Percentiles rank a stretch among this genome's conserved stretches.
Conservation (phyloP, 371 early-diverging fungal genomes). For the Rhizomucor pusillus region DNA sequence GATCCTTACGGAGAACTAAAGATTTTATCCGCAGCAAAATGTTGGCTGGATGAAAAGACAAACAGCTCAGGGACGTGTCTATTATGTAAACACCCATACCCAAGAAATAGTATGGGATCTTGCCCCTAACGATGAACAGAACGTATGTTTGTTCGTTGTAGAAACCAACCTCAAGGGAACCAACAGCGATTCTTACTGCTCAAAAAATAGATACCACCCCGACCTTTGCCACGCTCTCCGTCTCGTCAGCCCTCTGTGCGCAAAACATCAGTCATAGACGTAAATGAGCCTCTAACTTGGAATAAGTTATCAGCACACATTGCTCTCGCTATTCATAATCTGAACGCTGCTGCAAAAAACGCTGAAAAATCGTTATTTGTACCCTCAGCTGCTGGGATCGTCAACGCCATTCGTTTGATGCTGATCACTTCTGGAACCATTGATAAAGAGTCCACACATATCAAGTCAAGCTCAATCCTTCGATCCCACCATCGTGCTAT, state of each 20-base stretch:
- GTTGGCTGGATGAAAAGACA: slow-evolving; percentile 51
- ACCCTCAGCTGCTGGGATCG: slow-evolving; percentile 52
- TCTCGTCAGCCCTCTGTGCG: slow-evolving; percentile 19
- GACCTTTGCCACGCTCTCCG: slow-evolving; percentile 21
- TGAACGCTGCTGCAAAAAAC: slow-evolving; percentile 52
- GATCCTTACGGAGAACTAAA: not conserved
- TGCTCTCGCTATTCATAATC: slow-evolving; percentile 29
- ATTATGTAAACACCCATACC: slow-evolving; percentile 72
- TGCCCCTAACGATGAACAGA: slow-evolving; percentile 6
- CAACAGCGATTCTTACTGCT: not conserved
- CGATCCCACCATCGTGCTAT: slow-evolving; percentile 77
- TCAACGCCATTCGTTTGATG: slow-evolving; percentile 81
- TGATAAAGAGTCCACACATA: slow-evolving; percentile 61
- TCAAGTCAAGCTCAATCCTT: slow-evolving; percentile 63
- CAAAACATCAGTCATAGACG: slow-evolving; percentile 16
- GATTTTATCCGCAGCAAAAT: not conserved
- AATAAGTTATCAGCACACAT: slow-evolving; percentile 61
- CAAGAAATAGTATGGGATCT: slow-evolving; percentile 67
- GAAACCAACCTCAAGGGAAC: not conserved
- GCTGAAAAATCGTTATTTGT: slow-evolving; percentile 40
- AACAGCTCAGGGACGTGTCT: slow-evolving; percentile 58
- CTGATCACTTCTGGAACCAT: slow-evolving; percentile 77
- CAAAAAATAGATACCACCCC: slow-evolving; percentile 1
- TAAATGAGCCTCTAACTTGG: slow-evolving; percentile 16
- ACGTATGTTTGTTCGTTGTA: not conserved